Evolutionary conservation across 2,329 filamentous ascomycete species (phyloP).

Genomic region (Fusarium sacchari): DNA sequence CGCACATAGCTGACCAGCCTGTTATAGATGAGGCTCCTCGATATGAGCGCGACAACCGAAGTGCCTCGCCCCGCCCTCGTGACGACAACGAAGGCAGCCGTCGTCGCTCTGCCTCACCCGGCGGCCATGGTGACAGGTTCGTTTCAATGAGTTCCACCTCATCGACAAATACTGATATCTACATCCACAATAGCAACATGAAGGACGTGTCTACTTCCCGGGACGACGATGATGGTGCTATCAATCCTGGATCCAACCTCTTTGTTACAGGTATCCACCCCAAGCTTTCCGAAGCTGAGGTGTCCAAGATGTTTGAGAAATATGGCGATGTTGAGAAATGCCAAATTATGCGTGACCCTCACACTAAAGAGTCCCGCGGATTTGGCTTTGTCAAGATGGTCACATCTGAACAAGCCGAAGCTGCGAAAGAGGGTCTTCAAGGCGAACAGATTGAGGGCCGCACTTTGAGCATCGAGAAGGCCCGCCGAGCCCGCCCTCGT

Average conservation of each 20-base stretch:
- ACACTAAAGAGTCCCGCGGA: conserved; percentile 97
- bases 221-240: conserved; percentile 78
- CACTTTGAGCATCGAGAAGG: conserved; percentile 98
- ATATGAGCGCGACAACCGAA: conserved; percentile 74
- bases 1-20: conserved; percentile 14
- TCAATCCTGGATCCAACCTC: conserved; percentile 96
- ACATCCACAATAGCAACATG: conserved; percentile 50
- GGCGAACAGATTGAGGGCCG: conserved; percentile 95
- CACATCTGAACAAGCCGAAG: conserved; percentile 92
- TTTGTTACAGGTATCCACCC: conserved; percentile 99
- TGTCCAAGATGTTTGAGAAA: conserved; percentile 96
- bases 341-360: conserved; percentile 99
- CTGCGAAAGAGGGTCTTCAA: conserved; percentile 94
- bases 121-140: conserved; percentile 55
- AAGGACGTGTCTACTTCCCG: conserved; percentile 64
- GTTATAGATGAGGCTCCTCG: conserved; percentile 69
- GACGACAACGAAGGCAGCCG: conserved; percentile 69
- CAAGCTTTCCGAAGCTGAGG: conserved; percentile 86
- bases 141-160: conserved; percentile 1
- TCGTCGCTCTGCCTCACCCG: conserved; percentile 71
- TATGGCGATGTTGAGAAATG: conserved; percentile 99
- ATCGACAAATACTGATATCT: conserved; percentile 16
- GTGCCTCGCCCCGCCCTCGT: conserved; percentile 71
- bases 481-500: conserved; percentile 90
- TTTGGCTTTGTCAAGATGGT: conserved; percentile 99